Base-by-base conservation (phyloP, 2,329 filamentous ascomycete genomes). In the Tolypocladium paradoxum region DNA sequence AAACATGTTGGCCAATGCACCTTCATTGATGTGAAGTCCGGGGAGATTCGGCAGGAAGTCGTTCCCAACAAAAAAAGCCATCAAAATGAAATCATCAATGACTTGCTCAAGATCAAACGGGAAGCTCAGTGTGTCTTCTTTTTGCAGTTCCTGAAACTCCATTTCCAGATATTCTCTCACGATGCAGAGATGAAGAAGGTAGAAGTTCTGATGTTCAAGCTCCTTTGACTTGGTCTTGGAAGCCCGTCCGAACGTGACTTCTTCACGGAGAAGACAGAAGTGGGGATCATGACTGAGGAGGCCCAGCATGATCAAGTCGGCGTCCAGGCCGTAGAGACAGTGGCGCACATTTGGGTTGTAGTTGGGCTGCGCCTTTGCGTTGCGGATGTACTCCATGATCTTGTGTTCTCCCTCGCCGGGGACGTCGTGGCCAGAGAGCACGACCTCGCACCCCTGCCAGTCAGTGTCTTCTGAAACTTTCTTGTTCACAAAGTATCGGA, bases 371-470 rank as follows among this genome's bases (percentile, higher is more conserved):
- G 92, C 90, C 76, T 97, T 97, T 57, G 93, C 89, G 70, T 95
- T 89, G 61, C 93, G 88, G 70, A 99, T 99, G 71, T 99, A 99
- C 72, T 99, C 95, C 93, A 99, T 99, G 72, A 99, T 96, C 75
- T 99, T 99, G 76, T 99, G 93, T 71, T 99, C 93, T 63, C 93
- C 93, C 73, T 99, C 95, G 62, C 93, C 93, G 7, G 93, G 93
- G 29, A 97, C 92, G 70, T 99, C 95, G 66, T 99, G 95, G 52
- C 95, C 93, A 6, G 93, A 99, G 55, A 99, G 79, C 51, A 99
- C 90, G 62, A 99, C 85, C 66, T 97, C 91, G 59, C 95, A 93
- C 55, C 88, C 88, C 73, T 99, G 93, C 93, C 93, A 99, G 64
- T 99, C 93, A 48, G 85, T 83, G 69, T 99, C 93, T 69, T 99